phyloP scores from a whole-genome alignment of 805 yeast species.

The Saccharomyces eubayanus region DNA sequence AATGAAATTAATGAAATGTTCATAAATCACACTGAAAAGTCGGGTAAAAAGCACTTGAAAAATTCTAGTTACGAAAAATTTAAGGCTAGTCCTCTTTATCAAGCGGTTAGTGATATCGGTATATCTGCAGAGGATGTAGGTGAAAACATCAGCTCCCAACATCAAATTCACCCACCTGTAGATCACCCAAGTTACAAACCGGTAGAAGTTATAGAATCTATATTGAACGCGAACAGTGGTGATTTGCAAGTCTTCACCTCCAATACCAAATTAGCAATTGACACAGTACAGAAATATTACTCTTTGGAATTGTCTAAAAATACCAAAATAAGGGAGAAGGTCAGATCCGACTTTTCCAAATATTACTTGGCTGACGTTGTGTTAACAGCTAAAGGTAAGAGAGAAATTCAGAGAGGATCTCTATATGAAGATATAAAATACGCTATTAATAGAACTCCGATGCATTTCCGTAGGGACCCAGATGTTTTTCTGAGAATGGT shows the following conservation, averaged over 20 bases:
- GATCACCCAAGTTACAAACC: slow-evolving; percentile 57
- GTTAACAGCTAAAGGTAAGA: slow-evolving; percentile 74
- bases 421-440: slow-evolving; percentile 87
- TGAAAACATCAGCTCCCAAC: slow-evolving; percentile 63
- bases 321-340: slow-evolving; percentile 67
- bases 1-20: slow-evolving; percentile 34
- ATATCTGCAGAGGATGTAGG: slow-evolving; percentile 74
- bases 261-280: slow-evolving; percentile 53
- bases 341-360: slow-evolving; percentile 51
- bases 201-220: slow-evolving; percentile 43
- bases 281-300: slow-evolving; percentile 64
- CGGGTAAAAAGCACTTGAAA: slow-evolving; percentile 49
- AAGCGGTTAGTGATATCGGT: slow-evolving; percentile 63
- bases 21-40: slow-evolving; percentile 16
- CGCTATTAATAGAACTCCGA: slow-evolving; percentile 70
- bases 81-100: slow-evolving; percentile 53
- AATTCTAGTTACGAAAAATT: slow-evolving; percentile 59
- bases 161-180: slow-evolving; percentile 61
- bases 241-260: slow-evolving; percentile 36
- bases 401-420: slow-evolving; percentile 68
- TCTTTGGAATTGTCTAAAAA: slow-evolving; percentile 76
- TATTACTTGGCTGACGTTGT: slow-evolving; percentile 65
- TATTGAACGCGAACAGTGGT: slow-evolving; percentile 28
- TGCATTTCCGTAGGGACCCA: slow-evolving; percentile 67
- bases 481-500: slow-evolving; percentile 82